Base-by-base conservation (phyloP, 2,329 filamentous ascomycete genomes). In the Aspergillus versicolor region DNA sequence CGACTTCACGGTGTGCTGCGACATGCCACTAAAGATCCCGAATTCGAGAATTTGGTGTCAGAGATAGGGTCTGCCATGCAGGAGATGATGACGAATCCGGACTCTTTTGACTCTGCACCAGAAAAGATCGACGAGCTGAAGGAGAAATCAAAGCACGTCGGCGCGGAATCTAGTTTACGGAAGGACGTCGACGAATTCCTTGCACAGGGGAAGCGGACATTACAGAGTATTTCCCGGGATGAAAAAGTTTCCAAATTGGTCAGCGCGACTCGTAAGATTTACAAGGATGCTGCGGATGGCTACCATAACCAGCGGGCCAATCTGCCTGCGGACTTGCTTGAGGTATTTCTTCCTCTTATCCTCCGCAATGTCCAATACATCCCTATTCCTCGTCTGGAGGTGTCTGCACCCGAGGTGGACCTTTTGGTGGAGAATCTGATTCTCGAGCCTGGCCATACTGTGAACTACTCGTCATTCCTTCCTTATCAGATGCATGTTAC, bases 391-490 rank as follows among this genome's bases (percentile, higher is more conserved):
- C 88, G 93, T 4, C 75, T 97, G n/a, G 93, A 97, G 72, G 80
- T 97, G 5, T 89, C 90, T 0, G 89, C 88, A 3, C 92, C 92
- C 0, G 86, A 90, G 34, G 81, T 96, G 54, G 92, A 97, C 65
- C 82, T 97, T 5, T 78, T 97, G 1, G 78, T 97, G 2, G 93
- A 97, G 70, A 97, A 96, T 62, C 80, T 97, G 32, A 89, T 97
- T 58, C 81, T 97, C 32, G 91, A 97, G 69, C 93, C 93, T 0
- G 93, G 93, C 6, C 82, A 82, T 56, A 95, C 91, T 0, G 82
- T 96, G 66, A 93, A 96, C 71, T 79, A 88, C 60, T 91, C 89
- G 3, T 96, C 92, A 0, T 97, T 97, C 79, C 81, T 97, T 1
- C 93, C 93, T 0, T 93, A 91, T 76, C 86, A 87, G 54, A 80